These are phyloP conservation scores for Chalciporus sphaerocephalus DNA, from an alignment of 768 basidiomycete genomes.

Conservation along the genomic window DNA sequence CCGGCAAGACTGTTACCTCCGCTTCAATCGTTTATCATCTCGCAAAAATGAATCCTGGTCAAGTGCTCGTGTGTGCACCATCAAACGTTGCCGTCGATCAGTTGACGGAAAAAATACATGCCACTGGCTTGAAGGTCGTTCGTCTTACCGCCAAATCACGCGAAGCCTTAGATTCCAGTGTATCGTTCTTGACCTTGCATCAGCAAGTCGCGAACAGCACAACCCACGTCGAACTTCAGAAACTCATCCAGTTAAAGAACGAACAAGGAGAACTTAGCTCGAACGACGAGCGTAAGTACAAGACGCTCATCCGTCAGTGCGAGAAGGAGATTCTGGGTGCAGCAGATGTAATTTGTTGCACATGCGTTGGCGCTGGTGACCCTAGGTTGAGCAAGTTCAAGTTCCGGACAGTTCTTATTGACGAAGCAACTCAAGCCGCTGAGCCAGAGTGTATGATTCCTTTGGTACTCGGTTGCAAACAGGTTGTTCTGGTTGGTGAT, in stretches of 20 bases:
- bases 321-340: slow-evolving; percentile 95
- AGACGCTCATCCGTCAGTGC: slow-evolving; percentile 88
- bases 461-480: slow-evolving; percentile 95
- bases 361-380: slow-evolving; percentile 97
- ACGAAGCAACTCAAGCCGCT: slow-evolving; percentile 97
- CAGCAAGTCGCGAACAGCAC: slow-evolving; percentile 97
- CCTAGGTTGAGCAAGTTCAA: slow-evolving; percentile 95
- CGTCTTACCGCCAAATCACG: slow-evolving; percentile 97
- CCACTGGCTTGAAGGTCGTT: slow-evolving; percentile 98
- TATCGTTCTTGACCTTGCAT: slow-evolving; percentile 90
- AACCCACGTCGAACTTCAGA: slow-evolving; percentile 94
- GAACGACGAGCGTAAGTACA: slow-evolving; percentile 96
- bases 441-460: slow-evolving; percentile 99
- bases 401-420: slow-evolving; percentile 97
- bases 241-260: slow-evolving; percentile 95
- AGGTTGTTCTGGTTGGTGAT: slow-evolving; percentile 96
- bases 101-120: slow-evolving; percentile 96
- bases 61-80: slow-evolving; percentile 97
- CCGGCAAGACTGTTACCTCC: slow-evolving; percentile 98
- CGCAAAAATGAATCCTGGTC: slow-evolving; percentile 99
- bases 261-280: slow-evolving; percentile 97
- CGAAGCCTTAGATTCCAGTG: slow-evolving; percentile 95
- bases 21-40: slow-evolving; percentile 98
- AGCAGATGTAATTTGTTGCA: slow-evolving; percentile 98
- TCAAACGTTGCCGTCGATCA: slow-evolving; percentile 99